phyloP scores from a whole-genome alignment of 192 early-diverging fungal genomes.

The Gorgonomyces haynaldii region DNA sequence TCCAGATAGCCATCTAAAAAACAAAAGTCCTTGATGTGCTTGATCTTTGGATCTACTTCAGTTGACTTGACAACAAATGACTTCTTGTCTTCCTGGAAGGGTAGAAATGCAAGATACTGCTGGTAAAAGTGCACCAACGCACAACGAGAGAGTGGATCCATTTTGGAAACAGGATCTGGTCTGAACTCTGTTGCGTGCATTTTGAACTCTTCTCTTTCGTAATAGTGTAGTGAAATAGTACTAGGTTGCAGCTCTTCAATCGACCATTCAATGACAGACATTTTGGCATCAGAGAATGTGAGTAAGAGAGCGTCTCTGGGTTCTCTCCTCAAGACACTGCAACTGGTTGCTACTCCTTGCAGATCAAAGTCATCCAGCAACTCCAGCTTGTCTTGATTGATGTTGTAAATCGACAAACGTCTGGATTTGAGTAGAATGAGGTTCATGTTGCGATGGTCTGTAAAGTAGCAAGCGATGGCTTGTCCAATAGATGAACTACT shows the following conservation, averaged over 20 bases:
- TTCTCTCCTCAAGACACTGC: slow-evolving; percentile 57
- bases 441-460: too few relatives aligned
- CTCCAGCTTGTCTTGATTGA: slow-evolving; percentile 55
- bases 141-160: slow-evolving; percentile 83
- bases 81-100: slow-evolving; percentile 59
- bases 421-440: too few relatives aligned
- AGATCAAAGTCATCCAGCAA: slow-evolving; percentile 52
- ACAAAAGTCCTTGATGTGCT: slow-evolving; percentile 75
- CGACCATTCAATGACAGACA: slow-evolving; percentile 84
- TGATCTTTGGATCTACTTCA: slow-evolving; percentile 38
- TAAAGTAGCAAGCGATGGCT: too few relatives aligned
- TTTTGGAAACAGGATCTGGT: slow-evolving; percentile 48
- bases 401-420: too few relatives aligned
- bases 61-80: slow-evolving; percentile 26
- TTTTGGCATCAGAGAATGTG: slow-evolving; percentile 77
- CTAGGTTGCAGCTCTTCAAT: slow-evolving; percentile 57
- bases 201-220: slow-evolving; percentile 84
- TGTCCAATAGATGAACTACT: too few relatives aligned
- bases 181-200: slow-evolving; percentile 56
- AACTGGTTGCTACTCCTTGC: slow-evolving; percentile 55
- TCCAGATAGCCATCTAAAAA: slow-evolving; percentile 88
- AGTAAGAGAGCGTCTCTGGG: slow-evolving; percentile 62
- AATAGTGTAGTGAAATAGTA: slow-evolving; percentile 94
- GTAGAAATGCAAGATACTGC: slow-evolving; percentile 80
- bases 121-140: slow-evolving; percentile 79